Base-by-base conservation (phyloP, 345 rosid species). In the Citrus trifoliata region DNA sequence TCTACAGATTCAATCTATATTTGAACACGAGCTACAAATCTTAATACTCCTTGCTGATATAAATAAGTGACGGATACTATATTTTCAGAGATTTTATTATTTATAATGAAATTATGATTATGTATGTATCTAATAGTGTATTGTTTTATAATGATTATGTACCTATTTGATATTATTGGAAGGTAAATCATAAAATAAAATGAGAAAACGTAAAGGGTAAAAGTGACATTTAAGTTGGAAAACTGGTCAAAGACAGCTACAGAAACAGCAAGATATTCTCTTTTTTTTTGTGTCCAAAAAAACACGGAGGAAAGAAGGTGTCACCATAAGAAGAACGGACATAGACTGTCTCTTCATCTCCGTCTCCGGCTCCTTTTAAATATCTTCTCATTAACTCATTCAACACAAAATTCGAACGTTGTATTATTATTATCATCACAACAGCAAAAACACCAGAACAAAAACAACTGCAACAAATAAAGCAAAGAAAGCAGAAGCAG, bases 241-340 rank as follows among this genome's bases (percentile, higher is more conserved):
- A 61, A 8, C 53, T 25, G 35, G 68, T 61, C 77, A 19, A 18
- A 61, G 37, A 25, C 0, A 9, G 19, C 21, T 19, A 33, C 19
- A 21, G 1, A n/a, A 35, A 59, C 14, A 30, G 19, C 62, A 18
- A 24, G 53, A 53, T 19, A 72, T 28, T 2, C 1, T 42, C 12
- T 10, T 2, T 42, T 12, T 42, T 42, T 42, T 42, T n/a, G n/a
- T n/a, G 46, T 0, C 42, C 2, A 2, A 38, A 28, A 46, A 64
- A 64, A 75, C 78, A 65, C 78, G 78, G 78, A 65, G 70, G 12
- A 21, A 10, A n/a, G 51, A 16, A 73, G 2, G 67, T 13, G 10
- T 37, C n/a, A n/a, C n/a, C n/a, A 6, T 30, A n/a, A 42, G 58
- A 25, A 25, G 12, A 25, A 28, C 21, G 16, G 22, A 5, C n/a